Base-by-base conservation (phyloP, 495 filamentous ascomycete species). In the Hyphodiscus hymeniophilus region DNA sequence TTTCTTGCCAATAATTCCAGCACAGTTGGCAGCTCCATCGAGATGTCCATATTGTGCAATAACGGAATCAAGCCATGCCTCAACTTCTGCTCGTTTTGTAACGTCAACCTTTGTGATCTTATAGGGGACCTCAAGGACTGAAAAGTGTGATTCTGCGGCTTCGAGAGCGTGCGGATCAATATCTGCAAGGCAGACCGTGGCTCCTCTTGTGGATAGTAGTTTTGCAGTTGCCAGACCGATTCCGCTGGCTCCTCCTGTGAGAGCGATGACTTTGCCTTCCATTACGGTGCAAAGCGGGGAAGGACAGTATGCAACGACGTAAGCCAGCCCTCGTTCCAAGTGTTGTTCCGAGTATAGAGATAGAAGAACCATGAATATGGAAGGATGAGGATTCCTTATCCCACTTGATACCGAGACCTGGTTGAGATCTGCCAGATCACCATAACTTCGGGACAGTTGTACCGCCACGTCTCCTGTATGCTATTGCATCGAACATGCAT, bases 221-320 rank as follows among this genome's bases (percentile, higher is more conserved):
- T 65, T 59, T 8, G 72, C 68, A 0, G 73, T 73, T 6, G 73
- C 72, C 17, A 64, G 66, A 48, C 75, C 75, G 48, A 79, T 77
- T 42, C 75, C 74, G 33, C 65, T 71, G n/a, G 65, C 71, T 13
- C 72, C 73, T 10, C 73, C 74, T 6, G 75, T 77, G 45, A 78
- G 66, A 23, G 75, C 57, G 51, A 69, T 63, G 7, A 67, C 66
- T 51, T 66, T 68, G 50, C 57, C 62, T 21, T 64, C 28, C 32
- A 57, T 40, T 7, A 45, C 26, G 24, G 44, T 41, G 35, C 16
- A 40, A 21, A 40, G 15, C 20, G 38, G 15, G 15, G 15, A 20
- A 20, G 7, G 15, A 28, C 26, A 28, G 26, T 28, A 28, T 28
- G 4, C 26, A 28, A 28, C 26, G 10, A 28, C 4, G 4, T 28